A percentile compares a stretch with the other conserved stretches of the same genome.
Conservation (phyloP, 805 yeast species). For the Yarrowia deformans region DNA sequence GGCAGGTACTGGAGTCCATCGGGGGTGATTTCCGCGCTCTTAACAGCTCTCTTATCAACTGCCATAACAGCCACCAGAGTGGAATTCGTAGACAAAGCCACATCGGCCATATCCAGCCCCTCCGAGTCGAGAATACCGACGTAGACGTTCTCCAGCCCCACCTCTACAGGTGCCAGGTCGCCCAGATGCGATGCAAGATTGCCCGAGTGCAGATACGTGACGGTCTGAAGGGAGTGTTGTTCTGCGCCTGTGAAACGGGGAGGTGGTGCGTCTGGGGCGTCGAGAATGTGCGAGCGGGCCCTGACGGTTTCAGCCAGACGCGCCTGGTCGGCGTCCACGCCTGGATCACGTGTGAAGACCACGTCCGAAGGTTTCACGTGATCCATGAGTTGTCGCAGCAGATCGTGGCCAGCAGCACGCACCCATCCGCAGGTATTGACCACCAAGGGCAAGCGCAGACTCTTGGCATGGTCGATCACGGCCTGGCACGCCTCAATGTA, state of each 20-base stretch:
- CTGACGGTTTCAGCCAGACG: conserved; percentile 9
- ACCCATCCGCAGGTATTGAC: conserved; percentile 31
- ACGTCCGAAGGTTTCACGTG: conserved; percentile 16
- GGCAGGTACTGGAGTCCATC: conserved; percentile 31
- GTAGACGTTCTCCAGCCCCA: conserved; percentile 4
- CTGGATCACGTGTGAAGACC: conserved; percentile 36
- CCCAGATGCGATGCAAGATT: conserved; percentile 19
- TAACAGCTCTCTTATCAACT: background rate
- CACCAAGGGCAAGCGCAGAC: conserved; percentile 11
- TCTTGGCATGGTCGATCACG: background rate
- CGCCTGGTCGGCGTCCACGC: conserved; percentile 32
- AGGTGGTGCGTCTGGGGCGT: background rate
- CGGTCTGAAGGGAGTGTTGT: conserved; percentile 18
- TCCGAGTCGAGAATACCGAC: conserved; percentile 36
- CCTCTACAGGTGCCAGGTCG: background rate
- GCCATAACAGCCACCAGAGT: conserved; percentile 9
- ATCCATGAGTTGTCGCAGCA: conserved; percentile 17
- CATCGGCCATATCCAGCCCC: conserved; percentile 16
- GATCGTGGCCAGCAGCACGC: conserved; percentile 34
- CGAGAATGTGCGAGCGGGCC: conserved; percentile 22
- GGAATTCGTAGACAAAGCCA: background rate
- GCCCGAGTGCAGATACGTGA: conserved; percentile 17
- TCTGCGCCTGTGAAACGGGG: conserved; percentile 28
- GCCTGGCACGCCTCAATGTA: conserved; percentile 19
- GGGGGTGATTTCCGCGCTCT: conserved; percentile 1